Percentiles rank a stretch among this genome's conserved stretches.
Conservation (phyloP, 805 yeast genomes). For the Cyberlindnera euphorbiiphila region DNA sequence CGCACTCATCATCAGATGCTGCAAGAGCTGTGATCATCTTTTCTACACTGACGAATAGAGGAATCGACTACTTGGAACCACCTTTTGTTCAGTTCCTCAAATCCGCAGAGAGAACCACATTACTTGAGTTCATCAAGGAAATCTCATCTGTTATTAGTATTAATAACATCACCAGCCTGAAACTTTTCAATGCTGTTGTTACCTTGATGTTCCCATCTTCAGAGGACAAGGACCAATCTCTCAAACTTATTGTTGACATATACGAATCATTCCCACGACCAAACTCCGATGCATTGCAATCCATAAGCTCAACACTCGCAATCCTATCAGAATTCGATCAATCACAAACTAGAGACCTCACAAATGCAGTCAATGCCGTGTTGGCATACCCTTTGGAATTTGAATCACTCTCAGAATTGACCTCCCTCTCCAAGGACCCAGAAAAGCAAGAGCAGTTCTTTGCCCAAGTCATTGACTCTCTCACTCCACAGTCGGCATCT, state of each 20-base stretch:
- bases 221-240: not conserved
- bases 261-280: constrained; percentile 9
- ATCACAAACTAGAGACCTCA: not conserved
- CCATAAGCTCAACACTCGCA: constrained; percentile 8
- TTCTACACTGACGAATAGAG: not conserved
- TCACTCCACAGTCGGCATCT: constrained; percentile 12
- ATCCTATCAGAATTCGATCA: not conserved
- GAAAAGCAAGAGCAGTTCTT: constrained; percentile 11
- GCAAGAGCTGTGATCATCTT: constrained; percentile 6
- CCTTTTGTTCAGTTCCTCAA: constrained; percentile 7
- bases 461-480: constrained; percentile 6
- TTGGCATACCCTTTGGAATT: constrained; percentile 15
- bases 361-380: constrained; percentile 7
- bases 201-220: constrained; percentile 7
- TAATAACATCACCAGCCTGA: not conserved
- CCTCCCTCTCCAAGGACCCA: constrained; percentile 6
- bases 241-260: not conserved
- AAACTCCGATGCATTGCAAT: constrained; percentile 1
- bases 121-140: constrained; percentile 3
- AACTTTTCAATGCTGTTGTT: constrained; percentile 6
- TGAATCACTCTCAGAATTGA: constrained; percentile 7
- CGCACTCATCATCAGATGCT: not conserved
- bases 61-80: constrained; percentile 2
- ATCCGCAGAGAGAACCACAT: constrained; percentile 1
- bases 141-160: not conserved